phyloP scores from a whole-genome alignment of 257 asterid species.

The Solanum verrucosum region DNA sequence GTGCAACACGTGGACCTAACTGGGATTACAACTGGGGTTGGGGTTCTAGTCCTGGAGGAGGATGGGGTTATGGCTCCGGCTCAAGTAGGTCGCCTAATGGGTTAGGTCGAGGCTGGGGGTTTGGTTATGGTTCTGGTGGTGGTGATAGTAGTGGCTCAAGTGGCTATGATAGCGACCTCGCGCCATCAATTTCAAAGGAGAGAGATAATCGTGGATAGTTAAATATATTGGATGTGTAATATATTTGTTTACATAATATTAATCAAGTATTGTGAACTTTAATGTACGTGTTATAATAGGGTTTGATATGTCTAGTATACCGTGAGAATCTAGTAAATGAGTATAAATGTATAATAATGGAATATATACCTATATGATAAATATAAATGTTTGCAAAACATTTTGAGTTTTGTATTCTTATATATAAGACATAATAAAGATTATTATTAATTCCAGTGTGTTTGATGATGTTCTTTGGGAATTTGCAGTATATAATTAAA shows the following conservation, averaged over 20 bases:
- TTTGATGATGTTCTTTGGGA: not conserved
- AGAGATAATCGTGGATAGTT: not conserved
- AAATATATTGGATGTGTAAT: not conserved
- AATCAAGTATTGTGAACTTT: not conserved
- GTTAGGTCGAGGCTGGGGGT: slow-evolving; percentile 12
- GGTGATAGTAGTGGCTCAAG: not conserved
- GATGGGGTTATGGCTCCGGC: slow-evolving; percentile 37
- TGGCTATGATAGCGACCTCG: not conserved
- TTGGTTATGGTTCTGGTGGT: slow-evolving; percentile 10
- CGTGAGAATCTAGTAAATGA: not conserved
- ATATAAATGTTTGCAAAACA: not conserved
- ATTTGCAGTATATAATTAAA: not conserved
- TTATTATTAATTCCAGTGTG: not conserved
- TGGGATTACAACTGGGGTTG: slow-evolving; percentile 33
- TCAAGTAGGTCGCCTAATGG: slow-evolving; percentile 27
- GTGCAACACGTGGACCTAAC: slow-evolving; percentile 21
- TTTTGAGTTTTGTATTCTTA: not conserved
- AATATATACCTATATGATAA: not conserved
- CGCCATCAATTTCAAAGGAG: not conserved
- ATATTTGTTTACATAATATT: not conserved
- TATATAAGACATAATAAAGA: not conserved
- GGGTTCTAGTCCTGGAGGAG: slow-evolving; percentile 27
- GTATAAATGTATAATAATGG: not conserved
- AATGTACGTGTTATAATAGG: not conserved
- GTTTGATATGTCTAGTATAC: not conserved